Conservation (phyloP, 2,329 filamentous ascomycete species). For the Berkeleyomyces basicola region DNA sequence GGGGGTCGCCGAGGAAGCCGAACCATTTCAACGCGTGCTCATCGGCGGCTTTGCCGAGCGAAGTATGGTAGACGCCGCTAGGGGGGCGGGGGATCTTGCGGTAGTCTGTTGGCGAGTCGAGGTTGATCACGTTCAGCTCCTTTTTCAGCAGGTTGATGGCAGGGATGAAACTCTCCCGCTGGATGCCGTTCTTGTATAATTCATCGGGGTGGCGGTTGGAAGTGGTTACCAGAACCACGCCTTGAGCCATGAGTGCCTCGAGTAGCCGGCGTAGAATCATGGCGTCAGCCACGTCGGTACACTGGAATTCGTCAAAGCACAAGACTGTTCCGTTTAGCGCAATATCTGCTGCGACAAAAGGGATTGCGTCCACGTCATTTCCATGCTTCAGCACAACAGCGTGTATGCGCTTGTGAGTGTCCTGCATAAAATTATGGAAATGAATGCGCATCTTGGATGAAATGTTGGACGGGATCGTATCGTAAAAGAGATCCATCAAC, state of each 20-base stretch:
- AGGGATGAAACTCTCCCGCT: conserved; percentile 85
- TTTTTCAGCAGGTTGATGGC: conserved; percentile 84
- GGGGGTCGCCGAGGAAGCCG: conserved; percentile 73
- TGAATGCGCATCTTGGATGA: conserved; percentile 80
- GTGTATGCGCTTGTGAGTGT: conserved; percentile 82
- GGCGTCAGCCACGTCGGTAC: conserved; percentile 92
- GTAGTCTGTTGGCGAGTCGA: conserved; percentile 92
- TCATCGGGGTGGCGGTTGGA: conserved; percentile 94
- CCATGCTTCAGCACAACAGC: conserved; percentile 79
- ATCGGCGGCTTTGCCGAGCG: conserved; percentile 59
- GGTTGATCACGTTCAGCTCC: conserved; percentile 74
- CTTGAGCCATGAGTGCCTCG: conserved; percentile 84
- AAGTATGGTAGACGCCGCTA: conserved; percentile 85
- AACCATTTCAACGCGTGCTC: conserved; percentile 92
- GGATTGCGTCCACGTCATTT: conserved; percentile 75
- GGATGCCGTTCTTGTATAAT: conserved; percentile 94
- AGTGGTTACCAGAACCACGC: conserved; percentile 90
- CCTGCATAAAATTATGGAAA: conserved; percentile 99
- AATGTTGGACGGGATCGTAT: conserved; percentile 70
- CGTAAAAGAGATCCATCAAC: conserved; percentile 97
- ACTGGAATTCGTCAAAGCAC: conserved; percentile 98
- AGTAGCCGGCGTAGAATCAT: conserved; percentile 88
- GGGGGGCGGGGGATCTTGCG: conserved; percentile 88
- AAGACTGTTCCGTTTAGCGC: conserved; percentile 70
- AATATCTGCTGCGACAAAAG: conserved; percentile 88